A percentile compares a stretch with the other conserved stretches of the same genome.
Conservation (phyloP, 2,329 filamentous ascomycete genomes). For the Bisporella sp. region DNA sequence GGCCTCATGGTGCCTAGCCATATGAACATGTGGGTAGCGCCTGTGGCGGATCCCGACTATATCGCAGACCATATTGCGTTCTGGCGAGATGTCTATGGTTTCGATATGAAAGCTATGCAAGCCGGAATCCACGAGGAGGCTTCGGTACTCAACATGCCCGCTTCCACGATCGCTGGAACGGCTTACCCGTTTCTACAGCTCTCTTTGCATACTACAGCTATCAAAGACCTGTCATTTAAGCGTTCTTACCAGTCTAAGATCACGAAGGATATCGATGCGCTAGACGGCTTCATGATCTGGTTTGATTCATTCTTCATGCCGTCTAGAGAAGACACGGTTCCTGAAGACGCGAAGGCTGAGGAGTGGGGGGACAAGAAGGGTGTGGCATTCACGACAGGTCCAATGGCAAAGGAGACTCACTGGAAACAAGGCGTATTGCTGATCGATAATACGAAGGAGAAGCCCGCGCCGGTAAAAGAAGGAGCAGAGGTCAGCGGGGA, state of each 20-base stretch:
- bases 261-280: conserved; percentile 51
- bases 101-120: conserved; percentile 90
- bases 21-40: conserved; percentile 74
- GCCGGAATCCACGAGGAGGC: conserved; percentile 74
- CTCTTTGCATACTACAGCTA: conserved; percentile 65
- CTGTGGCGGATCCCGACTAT: conserved; percentile 71
- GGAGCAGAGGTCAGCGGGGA: conserved; percentile 57
- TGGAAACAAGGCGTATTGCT: conserved; percentile 83
- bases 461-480: conserved; percentile 39
- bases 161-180: conserved; percentile 49
- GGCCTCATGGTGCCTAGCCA: conserved; percentile 85
- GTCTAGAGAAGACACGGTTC: conserved; percentile 40
- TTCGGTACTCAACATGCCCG: conserved; percentile 66
- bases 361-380: conserved; percentile 57
- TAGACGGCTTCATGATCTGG: conserved; percentile 90
- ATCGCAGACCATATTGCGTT: conserved; percentile 72
- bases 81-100: conserved; percentile 91
- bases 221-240: conserved; percentile 70
- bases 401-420: conserved; percentile 69
- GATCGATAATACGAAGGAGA: conserved; percentile 46
- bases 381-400: conserved; percentile 85
- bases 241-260: conserved; percentile 59
- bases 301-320: conserved; percentile 90
- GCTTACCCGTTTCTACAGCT: conserved; percentile 65
- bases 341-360: conserved; percentile 48